phyloP scores from a whole-genome alignment of 176 grass and related monocot species.

The Rhynchospora tenuis region DNA sequence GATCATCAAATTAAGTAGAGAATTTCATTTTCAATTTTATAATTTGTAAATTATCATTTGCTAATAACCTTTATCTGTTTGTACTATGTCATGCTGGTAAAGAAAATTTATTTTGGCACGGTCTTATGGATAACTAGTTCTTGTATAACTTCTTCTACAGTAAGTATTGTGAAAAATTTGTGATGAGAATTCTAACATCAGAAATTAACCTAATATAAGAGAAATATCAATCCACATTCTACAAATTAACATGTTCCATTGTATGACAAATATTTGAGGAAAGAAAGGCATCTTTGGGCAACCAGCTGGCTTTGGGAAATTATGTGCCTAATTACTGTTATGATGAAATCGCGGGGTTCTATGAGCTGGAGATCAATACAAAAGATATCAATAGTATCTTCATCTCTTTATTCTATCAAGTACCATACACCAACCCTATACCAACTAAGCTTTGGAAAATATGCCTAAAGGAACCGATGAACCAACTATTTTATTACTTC shows the following conservation, averaged over 20 bases:
- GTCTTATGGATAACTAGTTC: not conserved
- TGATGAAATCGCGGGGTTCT: not conserved
- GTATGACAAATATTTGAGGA: not conserved
- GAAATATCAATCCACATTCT: not conserved
- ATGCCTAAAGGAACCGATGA: conserved; percentile 7
- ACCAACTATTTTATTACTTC: not conserved
- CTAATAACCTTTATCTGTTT: not conserved
- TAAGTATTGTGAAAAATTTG: not conserved
- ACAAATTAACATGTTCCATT: not conserved
- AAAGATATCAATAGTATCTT: conserved; percentile 9
- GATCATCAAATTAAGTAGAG: conserved; percentile 18
- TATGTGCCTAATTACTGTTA: not conserved
- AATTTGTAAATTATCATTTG: not conserved
- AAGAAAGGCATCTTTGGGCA: not conserved
- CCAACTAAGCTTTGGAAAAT: conserved; percentile 25
- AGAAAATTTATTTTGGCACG: not conserved
- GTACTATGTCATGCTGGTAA: not conserved
- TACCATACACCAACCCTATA: conserved; percentile 6
- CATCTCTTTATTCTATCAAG: conserved; percentile 11
- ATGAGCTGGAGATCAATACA: conserved; percentile 15
- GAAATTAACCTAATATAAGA: not conserved
- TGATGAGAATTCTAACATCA: not conserved
- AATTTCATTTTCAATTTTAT: conserved; percentile 3
- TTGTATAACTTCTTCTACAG: not conserved
- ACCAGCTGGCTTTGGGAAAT: not conserved